Base-by-base conservation (phyloP, 2,329 filamentous ascomycete species). In the Neofusicoccum laricinum region DNA sequence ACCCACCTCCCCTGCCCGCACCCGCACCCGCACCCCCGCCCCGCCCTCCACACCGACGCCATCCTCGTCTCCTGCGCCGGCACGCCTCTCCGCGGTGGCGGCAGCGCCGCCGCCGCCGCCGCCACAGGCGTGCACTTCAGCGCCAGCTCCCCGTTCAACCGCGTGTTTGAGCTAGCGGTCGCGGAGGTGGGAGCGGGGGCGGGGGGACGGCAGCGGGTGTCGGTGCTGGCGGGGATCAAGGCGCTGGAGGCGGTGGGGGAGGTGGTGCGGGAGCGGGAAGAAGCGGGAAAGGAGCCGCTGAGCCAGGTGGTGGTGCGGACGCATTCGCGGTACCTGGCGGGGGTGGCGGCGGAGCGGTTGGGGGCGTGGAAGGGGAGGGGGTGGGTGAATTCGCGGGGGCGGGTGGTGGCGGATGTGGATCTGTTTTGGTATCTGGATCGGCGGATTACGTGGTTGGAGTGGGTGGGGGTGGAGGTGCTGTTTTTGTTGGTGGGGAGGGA, bases 1-100 rank as follows among this genome's bases (percentile, higher is more conserved):
- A 62, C 59, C 21, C 46, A 55, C 62, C 55, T 46, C 3, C 55
- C 55, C n/a, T 59, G 55, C 55, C 41, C 53, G 17, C 38, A 57
- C 53, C 12, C 14, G 21, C 36, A 14, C 21, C 15, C 36, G 12
- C 12, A 19, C 51, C 45, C 63, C 21, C 15, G 10, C 30, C 48
- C 30, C 64, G 36, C 30, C 3, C 19, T 55, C 7, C 46, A 51
- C 46, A 38, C 45, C 48, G 49, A 59, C 55, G 55, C 55, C 55
- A 32, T 59, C 55, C 55, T 59, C 55, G 25, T 62, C 19, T 43
- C 59, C n/a, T 48, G 15, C 58, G 36, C 17, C 8, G 12, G 43
- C 21, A 14, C 32, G 10, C 25, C n/a, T n/a, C n/a, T n/a, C n/a
- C n/a, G 2, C 30, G 7, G 17, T 14, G 2, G 7, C n/a, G 14